Evolutionary conservation across 2,329 filamentous ascomycete species (phyloP).

Genomic region (Reticulascus tulasneorum): DNA sequence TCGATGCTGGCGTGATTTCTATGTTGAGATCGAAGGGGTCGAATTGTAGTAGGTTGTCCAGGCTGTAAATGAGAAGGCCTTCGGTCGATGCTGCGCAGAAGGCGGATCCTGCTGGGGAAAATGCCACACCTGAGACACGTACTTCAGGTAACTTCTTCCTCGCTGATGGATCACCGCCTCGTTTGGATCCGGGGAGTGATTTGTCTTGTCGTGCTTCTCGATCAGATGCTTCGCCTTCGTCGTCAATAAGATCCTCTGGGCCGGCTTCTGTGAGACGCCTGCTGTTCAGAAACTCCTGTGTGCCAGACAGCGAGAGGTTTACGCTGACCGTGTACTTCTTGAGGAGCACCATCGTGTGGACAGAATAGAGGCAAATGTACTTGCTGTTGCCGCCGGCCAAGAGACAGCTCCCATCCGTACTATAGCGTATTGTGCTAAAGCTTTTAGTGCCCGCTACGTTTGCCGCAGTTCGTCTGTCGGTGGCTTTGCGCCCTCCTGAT

Average conservation of each 20-base stretch:
- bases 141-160: conserved; percentile 77
- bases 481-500: conserved; percentile 84
- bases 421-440: conserved; percentile 85
- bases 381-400: conserved; percentile 95
- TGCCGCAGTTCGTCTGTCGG: conserved; percentile 85
- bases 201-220: conserved; percentile 78
- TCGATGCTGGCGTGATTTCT: conserved; percentile 84
- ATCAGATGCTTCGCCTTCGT: conserved; percentile 83
- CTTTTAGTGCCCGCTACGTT: conserved; percentile 87
- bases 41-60: conserved; percentile 80
- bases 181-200: conserved; percentile 78
- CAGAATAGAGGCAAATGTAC: conserved; percentile 97
- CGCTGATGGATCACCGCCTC: conserved; percentile 75
- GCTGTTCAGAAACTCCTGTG: conserved; percentile 95
- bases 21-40: conserved; percentile 96
- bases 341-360: conserved; percentile 81
- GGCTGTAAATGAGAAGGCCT: conserved; percentile 86
- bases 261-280: conserved; percentile 87
- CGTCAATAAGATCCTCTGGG: conserved; percentile 78
- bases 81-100: conserved; percentile 97
- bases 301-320: conserved; percentile 92
- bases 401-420: conserved; percentile 85
- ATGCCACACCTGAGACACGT: conserved; percentile 77
- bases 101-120: conserved; percentile 81
- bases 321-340: conserved; percentile 96